Evolutionary conservation across 2,329 filamentous ascomycete species (phyloP), one percentile per base, ranked within the genome.

Genomic region (Scolecobasidium constrictum): DNA sequence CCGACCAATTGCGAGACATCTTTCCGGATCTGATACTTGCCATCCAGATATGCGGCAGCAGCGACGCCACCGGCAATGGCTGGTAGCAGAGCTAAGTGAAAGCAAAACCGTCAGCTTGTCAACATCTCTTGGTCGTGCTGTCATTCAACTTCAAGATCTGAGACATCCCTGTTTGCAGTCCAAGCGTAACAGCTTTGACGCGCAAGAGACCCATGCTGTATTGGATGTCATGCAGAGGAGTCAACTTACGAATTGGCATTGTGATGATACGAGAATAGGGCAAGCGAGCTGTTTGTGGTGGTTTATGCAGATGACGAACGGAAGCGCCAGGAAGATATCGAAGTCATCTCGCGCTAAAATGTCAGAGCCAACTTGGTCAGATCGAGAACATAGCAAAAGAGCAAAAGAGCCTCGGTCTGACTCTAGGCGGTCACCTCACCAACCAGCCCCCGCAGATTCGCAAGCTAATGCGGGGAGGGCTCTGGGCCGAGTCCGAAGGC

Each of bases 21-120:
- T 52, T 82, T 75, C 34, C 61, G 57, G 39, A 87, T 55, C 55
- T 83, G 75, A 51, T 73, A 78, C 63, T 82, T 85, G 42, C 77
- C 83, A 53, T 87, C 75, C 35, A 83, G 62, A 50, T 85, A 84
- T 12, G 71, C 68, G 33, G 73, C 71, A 11, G 65, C 62, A 9
- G 64, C 64, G 11, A 52, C 53, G 6, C 52, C 51, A 39, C 54
- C 59, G 40, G 57, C 58, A 47, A 60, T 50, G 35, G 58, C 58
- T 36, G 56, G 16, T 20, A 34, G 18, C 17, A 28, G 31, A 20
- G 26, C 38, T 34, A 21, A n/a, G n/a, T n/a, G n/a, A n/a, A n/a
- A n/a, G n/a, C n/a, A n/a, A n/a, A n/a, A n/a, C n/a, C n/a, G n/a
- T n/a, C n/a, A n/a, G n/a, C n/a, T n/a, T n/a, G n/a, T n/a, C n/a